Evolutionary conservation across 306 rosid species (phyloP), one percentile per base, ranked within the genome.

Genomic region (Quillaja saponaria): DNA sequence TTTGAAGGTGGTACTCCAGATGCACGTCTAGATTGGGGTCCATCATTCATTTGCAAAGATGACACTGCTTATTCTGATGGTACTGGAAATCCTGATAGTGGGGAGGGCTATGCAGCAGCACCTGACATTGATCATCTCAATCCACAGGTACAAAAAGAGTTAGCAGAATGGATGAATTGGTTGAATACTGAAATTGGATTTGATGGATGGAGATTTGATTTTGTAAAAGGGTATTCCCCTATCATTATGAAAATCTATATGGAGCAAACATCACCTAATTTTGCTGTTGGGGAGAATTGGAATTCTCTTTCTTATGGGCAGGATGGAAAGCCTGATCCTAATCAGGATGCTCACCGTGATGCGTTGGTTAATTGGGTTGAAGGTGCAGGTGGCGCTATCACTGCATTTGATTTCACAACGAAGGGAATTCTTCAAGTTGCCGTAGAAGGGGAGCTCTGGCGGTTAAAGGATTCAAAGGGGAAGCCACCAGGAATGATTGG

Each of bases 151-250:
- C 95, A 87, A 15, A 59, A 5, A 0, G 95, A 90, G 64, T 34
- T 90, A 2, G 69, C 91, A 2, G 96, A 84, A 1, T 86, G 96
- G 95, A 73, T 90, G 95, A 90, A 80, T 13, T 90, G 91, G 95
- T 48, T 90, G 25, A 86, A 82, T 58, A 54, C 80, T 1, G 91
- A 90, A 14, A 17, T 90, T 19, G 96, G 96, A 10, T 90, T 71
- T 40, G 80, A 67, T 6, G 96, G 96, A 0, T 90, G 95, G 91
- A 66, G 96, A 35, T 78, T 90, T 40, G 96, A 90, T 64, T 78
- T 76, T 59, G 97, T 83, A 0, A 83, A 15, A 41, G 97, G 97
- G 0, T 91, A 85, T 69, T 80, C 87, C 12, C 71, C 97, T 1
- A 44, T 70, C 13, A 62, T 78, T 6, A 80, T 80, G 7, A 80